phyloP scores from a whole-genome alignment of 192 early-diverging fungal genomes.

The Umbelopsis isabellina region DNA sequence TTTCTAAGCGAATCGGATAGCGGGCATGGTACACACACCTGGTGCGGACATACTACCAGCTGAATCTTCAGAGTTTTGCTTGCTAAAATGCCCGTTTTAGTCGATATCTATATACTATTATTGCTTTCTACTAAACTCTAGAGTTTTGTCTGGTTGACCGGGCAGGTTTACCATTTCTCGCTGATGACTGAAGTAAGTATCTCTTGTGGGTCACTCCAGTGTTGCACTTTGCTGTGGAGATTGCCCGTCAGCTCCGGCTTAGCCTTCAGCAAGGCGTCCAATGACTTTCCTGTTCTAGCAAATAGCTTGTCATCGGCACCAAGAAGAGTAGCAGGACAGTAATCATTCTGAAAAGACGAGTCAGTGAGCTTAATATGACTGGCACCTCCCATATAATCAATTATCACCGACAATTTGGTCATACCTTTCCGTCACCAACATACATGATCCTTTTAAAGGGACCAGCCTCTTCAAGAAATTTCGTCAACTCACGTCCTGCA shows the following conservation, averaged over 20 bases:
- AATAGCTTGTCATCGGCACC: conserved; percentile 24
- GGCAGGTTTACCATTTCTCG: background rate
- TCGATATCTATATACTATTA: too few species aligned
- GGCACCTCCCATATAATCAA: too few species aligned
- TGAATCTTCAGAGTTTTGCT: too few species aligned
- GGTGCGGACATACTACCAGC: too few species aligned
- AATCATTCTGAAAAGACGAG: conserved; percentile 27
- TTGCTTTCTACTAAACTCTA: too few species aligned
- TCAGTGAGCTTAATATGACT: too few species aligned
- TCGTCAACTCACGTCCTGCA: conserved; percentile 27
- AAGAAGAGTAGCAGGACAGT: conserved; percentile 28
- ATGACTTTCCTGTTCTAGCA: conserved; percentile 17
- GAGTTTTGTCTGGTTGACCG: background rate
- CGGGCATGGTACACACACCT: too few species aligned
- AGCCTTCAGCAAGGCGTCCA: conserved; percentile 6
- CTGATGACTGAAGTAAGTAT: background rate
- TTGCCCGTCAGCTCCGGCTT: background rate
- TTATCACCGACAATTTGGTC: background rate
- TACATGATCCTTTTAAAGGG: conserved; percentile 34
- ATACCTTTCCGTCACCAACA: conserved; percentile 37
- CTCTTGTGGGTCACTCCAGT: conserved; percentile 25
- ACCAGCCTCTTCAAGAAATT: conserved; percentile 19
- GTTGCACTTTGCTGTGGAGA: conserved; percentile 24
- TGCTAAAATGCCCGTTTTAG: too few species aligned
- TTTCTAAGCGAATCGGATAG: too few species aligned